Evolutionary conservation across 345 rosid genomes (phyloP), one percentile per base, ranked within the genome.

Genomic region (Aquilaria sinensis): DNA sequence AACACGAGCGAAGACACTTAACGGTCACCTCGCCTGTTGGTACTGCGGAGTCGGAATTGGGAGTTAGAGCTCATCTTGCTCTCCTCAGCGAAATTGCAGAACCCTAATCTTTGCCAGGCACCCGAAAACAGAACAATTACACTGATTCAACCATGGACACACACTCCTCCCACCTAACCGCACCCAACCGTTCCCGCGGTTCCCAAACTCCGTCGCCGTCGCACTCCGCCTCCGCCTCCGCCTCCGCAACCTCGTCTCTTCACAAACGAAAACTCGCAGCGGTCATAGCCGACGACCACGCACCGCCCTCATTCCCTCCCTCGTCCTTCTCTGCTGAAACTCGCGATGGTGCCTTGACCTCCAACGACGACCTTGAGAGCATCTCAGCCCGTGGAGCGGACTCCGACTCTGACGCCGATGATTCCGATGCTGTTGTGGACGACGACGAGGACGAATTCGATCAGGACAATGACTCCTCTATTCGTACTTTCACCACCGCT

Each of bases 321-420:
- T 85, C 97, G 15, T 88, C 99, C 60, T 80, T 90, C 75, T 90
- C 99, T 33, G 92, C 97, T 10, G 96, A 87, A 73, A 92, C 98
- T 12, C 94, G 97, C 23, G 96, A 92, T 73, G 96, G 98, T 31
- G 92, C 96, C 4, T 68, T 92, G 46, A 89, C 96, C 56, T 88
- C 97, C 62, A 90, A 88, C 62, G 99, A 94, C 60, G 99, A 94
- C 79, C 96, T 94, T 52, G 98, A 91, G 84, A 91, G 96, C 79
- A 85, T 95, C 70, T 95, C 99, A 10, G 98, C 96, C 9, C 94
- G 96, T 31, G 96, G 90, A 14, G 92, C 81, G 0, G 85, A 79
- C 69, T 53, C 91, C 4, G 97, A 88, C 50, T 85, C 96, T 14
- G 97, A 89, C 60, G 89, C 90, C 30, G 99, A 88, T 9, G 97